Evolutionary conservation across 306 rosid genomes (phyloP).

Genomic region (Cercis canadensis): DNA sequence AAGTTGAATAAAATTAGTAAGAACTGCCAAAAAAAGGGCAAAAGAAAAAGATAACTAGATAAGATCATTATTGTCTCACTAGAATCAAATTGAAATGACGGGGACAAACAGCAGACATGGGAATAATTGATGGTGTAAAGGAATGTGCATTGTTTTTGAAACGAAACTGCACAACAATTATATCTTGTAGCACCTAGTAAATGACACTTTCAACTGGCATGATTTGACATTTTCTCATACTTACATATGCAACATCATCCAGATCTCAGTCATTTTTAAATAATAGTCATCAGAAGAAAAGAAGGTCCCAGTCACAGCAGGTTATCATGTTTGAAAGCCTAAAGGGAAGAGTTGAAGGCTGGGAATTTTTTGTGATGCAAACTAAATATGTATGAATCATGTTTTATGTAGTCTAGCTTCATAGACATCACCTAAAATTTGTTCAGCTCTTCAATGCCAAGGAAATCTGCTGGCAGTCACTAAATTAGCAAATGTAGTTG

Average conservation of each 20-base stretch:
- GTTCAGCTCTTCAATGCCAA: not conserved
- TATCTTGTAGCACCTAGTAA: not conserved
- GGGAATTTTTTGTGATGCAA: slow-evolving; percentile 5
- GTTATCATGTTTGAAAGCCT: too few species aligned
- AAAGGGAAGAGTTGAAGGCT: not conserved
- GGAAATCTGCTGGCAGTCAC: too few species aligned
- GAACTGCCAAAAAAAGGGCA: not conserved
- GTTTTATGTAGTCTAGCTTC: not conserved
- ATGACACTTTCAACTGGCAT: not conserved
- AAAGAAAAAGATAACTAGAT: not conserved
- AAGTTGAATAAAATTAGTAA: not conserved
- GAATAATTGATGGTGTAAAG: not conserved
- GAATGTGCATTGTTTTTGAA: not conserved
- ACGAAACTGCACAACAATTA: not conserved
- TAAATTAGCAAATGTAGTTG: not conserved
- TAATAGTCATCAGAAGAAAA: too few species aligned
- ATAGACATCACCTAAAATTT: not conserved
- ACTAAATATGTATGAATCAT: not conserved
- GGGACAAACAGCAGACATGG: too few species aligned
- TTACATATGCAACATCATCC: not conserved
- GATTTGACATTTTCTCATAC: not conserved
- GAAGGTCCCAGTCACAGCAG: too few species aligned
- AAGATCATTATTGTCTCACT: not conserved
- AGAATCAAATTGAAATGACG: not conserved
- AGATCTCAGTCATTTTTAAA: not conserved